These are phyloP conservation scores for Plantago elongata DNA, from an alignment of 257 asterid genomes.

Conservation along the genomic window DNA sequence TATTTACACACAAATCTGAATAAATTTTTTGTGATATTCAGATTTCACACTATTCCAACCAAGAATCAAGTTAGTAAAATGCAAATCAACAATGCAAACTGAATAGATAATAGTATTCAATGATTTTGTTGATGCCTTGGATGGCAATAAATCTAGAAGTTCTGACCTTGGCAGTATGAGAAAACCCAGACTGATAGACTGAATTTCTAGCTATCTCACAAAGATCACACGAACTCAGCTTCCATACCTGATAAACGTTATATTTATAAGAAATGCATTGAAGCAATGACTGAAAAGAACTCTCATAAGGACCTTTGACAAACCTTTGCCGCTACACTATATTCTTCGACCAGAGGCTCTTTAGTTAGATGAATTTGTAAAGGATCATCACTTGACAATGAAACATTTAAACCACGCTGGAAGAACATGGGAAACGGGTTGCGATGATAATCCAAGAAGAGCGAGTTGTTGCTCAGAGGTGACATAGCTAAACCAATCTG, in stretches of 20 bases:
- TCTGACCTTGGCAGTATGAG: slow-evolving; percentile 78
- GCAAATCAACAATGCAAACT: neutral
- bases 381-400: slow-evolving; percentile 86
- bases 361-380: slow-evolving; percentile 89
- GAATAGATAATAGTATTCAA: neutral
- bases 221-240: slow-evolving; percentile 92
- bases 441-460: slow-evolving; percentile 83
- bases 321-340: slow-evolving; percentile 96
- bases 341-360: slow-evolving; percentile 95
- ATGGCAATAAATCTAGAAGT: slow-evolving; percentile 7
- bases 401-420: slow-evolving; percentile 88
- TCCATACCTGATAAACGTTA: slow-evolving; percentile 67
- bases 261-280: slow-evolving; percentile 19
- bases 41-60: slow-evolving; percentile 11
- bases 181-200: slow-evolving; percentile 90
- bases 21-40: too few species aligned
- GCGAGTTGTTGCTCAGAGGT: slow-evolving; percentile 92
- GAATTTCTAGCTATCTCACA: slow-evolving; percentile 95
- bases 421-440: slow-evolving; percentile 89
- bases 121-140: neutral
- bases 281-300: slow-evolving; percentile 9
- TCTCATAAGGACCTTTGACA: slow-evolving; percentile 4
- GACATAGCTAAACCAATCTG: slow-evolving; percentile 98
- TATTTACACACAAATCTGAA: too few species aligned
- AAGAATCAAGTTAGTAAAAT: neutral